Evolutionary conservation across 129 eudicot genomes (phyloP).

Genomic region (Dittrichia graveolens): DNA sequence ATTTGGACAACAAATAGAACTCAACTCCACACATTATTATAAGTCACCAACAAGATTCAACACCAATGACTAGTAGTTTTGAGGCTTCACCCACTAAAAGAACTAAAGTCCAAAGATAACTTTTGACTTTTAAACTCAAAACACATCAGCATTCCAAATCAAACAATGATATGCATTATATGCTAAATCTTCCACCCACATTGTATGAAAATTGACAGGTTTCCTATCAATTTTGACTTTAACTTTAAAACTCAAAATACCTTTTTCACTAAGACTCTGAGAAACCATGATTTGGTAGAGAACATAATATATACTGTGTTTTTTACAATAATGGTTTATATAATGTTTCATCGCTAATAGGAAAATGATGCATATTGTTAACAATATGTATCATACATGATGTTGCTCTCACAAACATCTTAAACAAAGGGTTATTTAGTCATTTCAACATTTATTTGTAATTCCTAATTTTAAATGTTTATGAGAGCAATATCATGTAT

Average conservation of each 20-base stretch:
- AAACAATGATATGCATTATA: slow-evolving; percentile 6
- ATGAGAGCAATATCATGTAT: too few relatives aligned
- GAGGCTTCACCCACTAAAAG: slow-evolving; percentile 26
- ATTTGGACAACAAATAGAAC: not conserved
- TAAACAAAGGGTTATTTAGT: too few relatives aligned
- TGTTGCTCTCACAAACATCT: too few relatives aligned
- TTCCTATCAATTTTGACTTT: not conserved
- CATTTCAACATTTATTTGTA: too few relatives aligned
- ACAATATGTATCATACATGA: too few relatives aligned
- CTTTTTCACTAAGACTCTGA: not conserved
- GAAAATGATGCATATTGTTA: too few relatives aligned
- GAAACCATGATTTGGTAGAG: slow-evolving; percentile 5
- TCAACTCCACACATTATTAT: not conserved
- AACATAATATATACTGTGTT: too few relatives aligned
- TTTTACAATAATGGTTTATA: too few relatives aligned
- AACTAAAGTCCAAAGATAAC: not conserved
- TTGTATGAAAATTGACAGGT: not conserved
- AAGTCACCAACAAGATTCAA: not conserved
- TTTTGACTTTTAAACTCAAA: slow-evolving; percentile 15
- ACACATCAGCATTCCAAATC: slow-evolving; percentile 23
- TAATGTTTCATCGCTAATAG: too few relatives aligned
- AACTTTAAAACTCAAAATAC: slow-evolving; percentile 8
- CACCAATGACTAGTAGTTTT: slow-evolving; percentile 28
- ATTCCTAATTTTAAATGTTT: too few relatives aligned
- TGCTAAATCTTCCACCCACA: slow-evolving; percentile 8